Evolutionary conservation across 352 stramenopile genomes (phyloP).

Genomic region (Phytophthora colocasiae): DNA sequence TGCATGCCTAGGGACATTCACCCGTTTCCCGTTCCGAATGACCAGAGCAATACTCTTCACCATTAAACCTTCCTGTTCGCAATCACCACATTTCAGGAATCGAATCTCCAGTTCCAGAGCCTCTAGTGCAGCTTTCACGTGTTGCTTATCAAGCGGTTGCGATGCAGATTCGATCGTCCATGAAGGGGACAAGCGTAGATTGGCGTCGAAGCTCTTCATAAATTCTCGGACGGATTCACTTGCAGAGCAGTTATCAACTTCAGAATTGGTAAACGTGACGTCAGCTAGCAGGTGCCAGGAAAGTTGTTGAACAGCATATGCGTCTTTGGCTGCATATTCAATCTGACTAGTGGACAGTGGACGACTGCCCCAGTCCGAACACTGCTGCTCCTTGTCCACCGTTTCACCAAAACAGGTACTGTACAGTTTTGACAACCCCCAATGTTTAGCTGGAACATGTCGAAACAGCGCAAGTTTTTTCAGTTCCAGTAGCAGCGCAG

Average conservation of each 20-base stretch:
- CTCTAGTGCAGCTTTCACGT: slow-evolving; percentile 50
- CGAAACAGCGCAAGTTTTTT: slow-evolving; percentile 60
- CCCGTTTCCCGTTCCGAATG: slow-evolving; percentile 22
- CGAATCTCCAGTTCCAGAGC: slow-evolving; percentile 27
- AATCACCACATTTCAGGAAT: slow-evolving; percentile 37
- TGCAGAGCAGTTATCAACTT: slow-evolving; percentile 7
- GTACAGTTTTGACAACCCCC: slow-evolving; percentile 62
- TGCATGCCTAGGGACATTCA: slow-evolving; percentile 23
- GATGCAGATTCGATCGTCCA: slow-evolving; percentile 11
- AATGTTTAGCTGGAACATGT: slow-evolving; percentile 52
- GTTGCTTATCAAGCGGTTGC: slow-evolving; percentile 34
- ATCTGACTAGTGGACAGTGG: slow-evolving; percentile 53
- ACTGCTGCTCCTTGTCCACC: slow-evolving; percentile 72
- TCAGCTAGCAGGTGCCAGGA: slow-evolving; percentile 57
- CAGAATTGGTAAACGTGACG: slow-evolving; percentile 20
- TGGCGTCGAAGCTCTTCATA: slow-evolving; percentile 26
- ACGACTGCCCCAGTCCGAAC: slow-evolving; percentile 61
- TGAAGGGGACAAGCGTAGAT: slow-evolving; percentile 6
- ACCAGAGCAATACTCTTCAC: slow-evolving; percentile 75
- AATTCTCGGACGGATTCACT: slow-evolving; percentile 9
- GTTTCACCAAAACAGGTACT: slow-evolving; percentile 43
- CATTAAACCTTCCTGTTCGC: slow-evolving; percentile 37
- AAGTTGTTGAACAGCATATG: slow-evolving; percentile 54
- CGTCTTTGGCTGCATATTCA: slow-evolving; percentile 65
- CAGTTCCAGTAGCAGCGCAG: slow-evolving; percentile 53